A percentile compares a stretch with the other conserved stretches of the same genome.
Conservation (phyloP, 257 asterid genomes). For the Henckelia pumila region DNA sequence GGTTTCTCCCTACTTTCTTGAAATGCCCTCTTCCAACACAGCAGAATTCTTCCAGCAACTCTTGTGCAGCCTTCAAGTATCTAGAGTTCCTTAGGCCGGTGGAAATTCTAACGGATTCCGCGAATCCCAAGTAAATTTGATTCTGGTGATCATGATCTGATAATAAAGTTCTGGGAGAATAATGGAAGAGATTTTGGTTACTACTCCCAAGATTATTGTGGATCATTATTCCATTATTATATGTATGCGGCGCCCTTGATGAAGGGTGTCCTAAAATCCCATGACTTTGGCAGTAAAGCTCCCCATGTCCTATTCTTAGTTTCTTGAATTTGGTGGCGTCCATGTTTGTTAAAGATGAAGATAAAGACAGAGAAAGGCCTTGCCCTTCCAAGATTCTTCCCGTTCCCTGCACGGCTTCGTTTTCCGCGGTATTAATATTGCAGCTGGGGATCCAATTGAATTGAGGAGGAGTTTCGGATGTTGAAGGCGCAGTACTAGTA, state of each 20-base stretch:
- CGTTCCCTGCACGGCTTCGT: conserved; percentile 15
- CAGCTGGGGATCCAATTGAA: conserved; percentile 36
- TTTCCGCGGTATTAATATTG: conserved; percentile 26
- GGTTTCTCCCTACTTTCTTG: conserved; percentile 49
- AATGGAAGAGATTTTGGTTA: conserved; percentile 9
- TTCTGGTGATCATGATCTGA: background rate
- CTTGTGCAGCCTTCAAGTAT: conserved; percentile 58
- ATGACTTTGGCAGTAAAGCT: conserved; percentile 23
- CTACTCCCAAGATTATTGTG: conserved; percentile 26
- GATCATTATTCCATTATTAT: too few relatives aligned
- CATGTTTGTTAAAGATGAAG: conserved; percentile 45
- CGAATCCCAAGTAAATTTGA: conserved; percentile 47
- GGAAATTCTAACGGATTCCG: conserved; percentile 35
- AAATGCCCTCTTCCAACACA: conserved; percentile 55
- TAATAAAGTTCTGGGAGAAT: background rate
- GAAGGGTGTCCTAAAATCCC: conserved; percentile 12
- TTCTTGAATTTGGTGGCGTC: conserved; percentile 47
- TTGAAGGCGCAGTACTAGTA: conserved; percentile 7
- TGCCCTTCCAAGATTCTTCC: conserved; percentile 45
- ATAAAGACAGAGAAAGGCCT: conserved; percentile 71
- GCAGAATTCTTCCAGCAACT: conserved; percentile 69
- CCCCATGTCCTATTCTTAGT: conserved; percentile 34
- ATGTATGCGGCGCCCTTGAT: conserved; percentile 16
- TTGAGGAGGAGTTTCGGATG: conserved; percentile 30
- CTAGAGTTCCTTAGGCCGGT: conserved; percentile 41